Conservation (phyloP, 768 basidiomycete species). For the Cystofilobasidium capitatum region DNA sequence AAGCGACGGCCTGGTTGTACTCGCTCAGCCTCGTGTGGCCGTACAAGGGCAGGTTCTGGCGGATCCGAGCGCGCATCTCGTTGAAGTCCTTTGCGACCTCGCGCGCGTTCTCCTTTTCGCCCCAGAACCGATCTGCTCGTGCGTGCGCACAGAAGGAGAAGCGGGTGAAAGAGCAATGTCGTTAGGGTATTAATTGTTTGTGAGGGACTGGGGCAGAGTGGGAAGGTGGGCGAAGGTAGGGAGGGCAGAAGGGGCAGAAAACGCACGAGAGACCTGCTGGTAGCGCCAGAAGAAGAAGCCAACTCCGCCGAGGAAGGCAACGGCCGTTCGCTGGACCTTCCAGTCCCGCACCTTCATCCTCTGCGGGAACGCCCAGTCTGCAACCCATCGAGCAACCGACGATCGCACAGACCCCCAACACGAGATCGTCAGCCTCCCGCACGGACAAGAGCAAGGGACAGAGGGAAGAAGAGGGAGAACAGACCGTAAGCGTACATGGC, state of each 20-base stretch:
- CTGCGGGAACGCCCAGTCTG: background rate
- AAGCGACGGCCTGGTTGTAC: conserved; percentile 8
- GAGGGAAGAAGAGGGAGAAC: background rate
- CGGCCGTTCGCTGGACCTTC: background rate
- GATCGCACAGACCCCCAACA: too few species aligned
- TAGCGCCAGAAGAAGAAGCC: conserved; percentile 1
- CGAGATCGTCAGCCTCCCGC: too few species aligned
- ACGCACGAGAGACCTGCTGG: background rate
- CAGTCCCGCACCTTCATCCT: background rate
- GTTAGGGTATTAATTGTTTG: too few species aligned
- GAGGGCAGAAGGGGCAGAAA: background rate
- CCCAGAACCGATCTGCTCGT: conserved; percentile 17
- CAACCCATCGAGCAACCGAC: background rate
- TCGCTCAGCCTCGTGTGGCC: conserved; percentile 16
- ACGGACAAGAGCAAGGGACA: background rate
- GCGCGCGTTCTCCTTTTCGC: conserved; percentile 10
- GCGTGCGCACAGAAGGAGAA: background rate
- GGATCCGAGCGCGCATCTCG: conserved; percentile 8
- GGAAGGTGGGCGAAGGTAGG: background rate
- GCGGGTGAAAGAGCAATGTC: background rate
- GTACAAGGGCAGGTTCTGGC: conserved; percentile 6
- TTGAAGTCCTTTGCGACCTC: conserved; percentile 8
- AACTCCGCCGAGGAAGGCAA: background rate
- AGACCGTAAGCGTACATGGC: background rate
- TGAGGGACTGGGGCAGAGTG: background rate